Evolutionary conservation across 208 protist species (phyloP).

Genomic region (Vickermania ingenoplastis): DNA sequence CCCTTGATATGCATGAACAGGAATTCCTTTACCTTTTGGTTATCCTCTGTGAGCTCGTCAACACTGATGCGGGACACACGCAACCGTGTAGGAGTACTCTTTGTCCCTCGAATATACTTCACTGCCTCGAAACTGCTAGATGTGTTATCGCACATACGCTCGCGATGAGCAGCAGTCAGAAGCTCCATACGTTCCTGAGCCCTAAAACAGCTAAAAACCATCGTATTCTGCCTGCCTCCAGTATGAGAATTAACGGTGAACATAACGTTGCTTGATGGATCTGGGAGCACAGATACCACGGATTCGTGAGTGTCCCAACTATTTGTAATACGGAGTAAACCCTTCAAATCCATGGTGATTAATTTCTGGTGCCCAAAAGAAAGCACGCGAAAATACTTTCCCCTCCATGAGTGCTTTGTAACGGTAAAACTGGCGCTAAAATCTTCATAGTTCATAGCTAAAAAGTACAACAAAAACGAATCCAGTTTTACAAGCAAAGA

Average conservation of each 20-base stretch:
- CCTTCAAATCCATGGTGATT: slow-evolving; percentile 67
- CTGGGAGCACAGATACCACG: slow-evolving; percentile 38
- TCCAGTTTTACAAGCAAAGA: too few species aligned
- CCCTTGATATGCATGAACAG: slow-evolving; percentile 69
- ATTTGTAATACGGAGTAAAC: slow-evolving; percentile 75
- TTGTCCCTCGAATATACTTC: background rate
- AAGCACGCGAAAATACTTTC: slow-evolving; percentile 83
- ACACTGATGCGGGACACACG: background rate
- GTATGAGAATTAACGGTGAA: slow-evolving; percentile 32
- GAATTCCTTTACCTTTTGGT: slow-evolving; percentile 54
- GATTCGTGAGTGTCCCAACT: slow-evolving; percentile 43
- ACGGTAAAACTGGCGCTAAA: slow-evolving; percentile 69
- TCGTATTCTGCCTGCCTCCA: slow-evolving; percentile 27
- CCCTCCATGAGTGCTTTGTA: slow-evolving; percentile 81
- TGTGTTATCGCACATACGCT: slow-evolving; percentile 42
- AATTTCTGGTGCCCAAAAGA: slow-evolving; percentile 37
- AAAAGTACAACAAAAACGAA: too few species aligned
- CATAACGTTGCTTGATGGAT: slow-evolving; percentile 14
- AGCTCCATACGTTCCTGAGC: slow-evolving; percentile 62
- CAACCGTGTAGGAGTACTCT: background rate
- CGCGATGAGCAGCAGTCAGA: slow-evolving; percentile 78
- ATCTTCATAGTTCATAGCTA: slow-evolving; percentile 4
- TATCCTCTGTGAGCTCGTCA: background rate
- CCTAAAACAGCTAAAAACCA: slow-evolving; percentile 53
- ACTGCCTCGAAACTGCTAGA: slow-evolving; percentile 1